Conservation (phyloP, 805 yeast genomes). For the Saccharomycopsis sp. region DNA sequence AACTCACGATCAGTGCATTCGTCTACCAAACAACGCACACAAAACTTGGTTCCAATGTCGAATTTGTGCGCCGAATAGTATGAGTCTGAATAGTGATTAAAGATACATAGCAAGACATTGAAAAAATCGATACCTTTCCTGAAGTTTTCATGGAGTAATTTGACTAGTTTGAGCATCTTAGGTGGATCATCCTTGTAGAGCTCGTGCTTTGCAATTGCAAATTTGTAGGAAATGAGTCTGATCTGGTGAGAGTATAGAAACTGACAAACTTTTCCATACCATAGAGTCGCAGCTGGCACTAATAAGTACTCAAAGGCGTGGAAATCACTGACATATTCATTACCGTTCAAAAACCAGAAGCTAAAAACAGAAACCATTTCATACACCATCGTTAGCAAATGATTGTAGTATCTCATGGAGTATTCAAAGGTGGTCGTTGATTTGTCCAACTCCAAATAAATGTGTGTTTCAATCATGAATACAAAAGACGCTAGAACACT, state of each 20-base stretch:
- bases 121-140: slow-evolving; percentile 2
- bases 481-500: slow-evolving; percentile 7
- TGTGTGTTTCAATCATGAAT: slow-evolving; percentile 10
- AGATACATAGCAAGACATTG: neutral
- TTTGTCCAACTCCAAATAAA: slow-evolving; percentile 14
- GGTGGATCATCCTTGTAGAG: neutral
- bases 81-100: neutral
- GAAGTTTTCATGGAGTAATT: neutral
- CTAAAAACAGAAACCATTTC: slow-evolving; percentile 5
- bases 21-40: slow-evolving; percentile 5
- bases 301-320: slow-evolving; percentile 9
- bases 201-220: neutral
- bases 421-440: slow-evolving; percentile 6
- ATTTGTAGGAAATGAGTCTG: slow-evolving; percentile 10
- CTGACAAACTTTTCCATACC: slow-evolving; percentile 4
- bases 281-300: neutral
- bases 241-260: slow-evolving; percentile 10
- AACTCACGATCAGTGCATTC: slow-evolving; percentile 2
- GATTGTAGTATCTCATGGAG: neutral
- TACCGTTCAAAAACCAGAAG: slow-evolving; percentile 15
- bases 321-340: slow-evolving; percentile 9
- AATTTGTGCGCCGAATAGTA: slow-evolving; percentile 6
- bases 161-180: neutral
- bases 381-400: neutral
- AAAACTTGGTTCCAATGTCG: slow-evolving; percentile 4